Base-by-base conservation (phyloP, 176 grass and related monocot genomes). In the Tillandsia leiboldiana region DNA sequence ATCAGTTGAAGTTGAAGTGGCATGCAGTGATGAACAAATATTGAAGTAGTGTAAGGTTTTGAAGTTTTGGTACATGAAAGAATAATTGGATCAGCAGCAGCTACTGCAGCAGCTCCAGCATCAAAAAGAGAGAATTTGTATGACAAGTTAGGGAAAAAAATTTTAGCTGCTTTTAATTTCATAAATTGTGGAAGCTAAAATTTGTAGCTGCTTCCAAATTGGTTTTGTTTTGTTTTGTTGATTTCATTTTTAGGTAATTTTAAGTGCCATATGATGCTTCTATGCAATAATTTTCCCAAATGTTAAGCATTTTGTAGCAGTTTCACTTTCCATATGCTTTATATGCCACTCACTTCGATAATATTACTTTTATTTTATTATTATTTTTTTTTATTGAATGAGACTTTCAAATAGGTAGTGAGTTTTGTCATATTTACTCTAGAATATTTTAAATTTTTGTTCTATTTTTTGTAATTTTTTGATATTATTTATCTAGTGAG, bases 1-100 rank as follows among this genome's bases (percentile, higher is more conserved):
- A 89, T 64, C 92, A 91, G 76, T 71, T 96, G 26, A 96, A 96
- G 81, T 83, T 96, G 8, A 88, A 80, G 67, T 96, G 92, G 92
- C 64, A 87, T 11, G 65, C 79, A 0, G 85, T 81, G 88, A 75
- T 73, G 24, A 85, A 83, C 63, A 92, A 75, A 59, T 92, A 94
- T 72, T 94, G 71, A 89, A 66, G 48, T 57, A 17, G 15, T 64
- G 11, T 17, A 49, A 23, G 28, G 2, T 11, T 68, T 4, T 14
- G 7, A 73, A 49, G 27, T 28, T 22, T 7, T 42, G 33, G 15
- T 17, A 17, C 20, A 59, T 59, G 13, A 14, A 22, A 59, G 54
- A 18, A 59, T 14, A 59, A 17, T 9, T 17, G 14, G n/a, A 59
- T 59, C 54, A 15, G 13, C 18, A 17, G 14, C 6, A 17, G 14